Base-by-base conservation (phyloP, 495 filamentous ascomycete genomes). In the Penicillium silybi region DNA sequence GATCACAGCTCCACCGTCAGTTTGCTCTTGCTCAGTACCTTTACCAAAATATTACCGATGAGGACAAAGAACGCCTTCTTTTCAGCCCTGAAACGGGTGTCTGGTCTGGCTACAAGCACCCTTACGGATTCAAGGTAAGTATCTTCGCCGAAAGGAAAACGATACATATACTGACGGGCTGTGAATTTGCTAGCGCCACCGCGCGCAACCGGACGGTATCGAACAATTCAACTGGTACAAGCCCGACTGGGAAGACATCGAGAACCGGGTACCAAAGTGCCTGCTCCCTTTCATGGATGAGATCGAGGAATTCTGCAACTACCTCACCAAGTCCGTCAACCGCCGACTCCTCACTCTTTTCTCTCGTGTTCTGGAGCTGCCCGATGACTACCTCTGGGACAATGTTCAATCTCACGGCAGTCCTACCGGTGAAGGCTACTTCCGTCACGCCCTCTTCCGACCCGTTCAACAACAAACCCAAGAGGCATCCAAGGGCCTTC, bases 191-290 rank as follows among this genome's bases (percentile, higher is more conserved):
- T 58, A 76, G 71, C 63, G 70, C 27, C 53, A 66, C 20, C 62
- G 54, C 7, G 70, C 64, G 9, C 53, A 60, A 16, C 50, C 63
- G 22, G 73, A 76, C 53, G 71, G 71, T 17, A 76, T 76, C 44
- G 73, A 76, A 27, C 73, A 76, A 54, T 76, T 76, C 65, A 76
- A 76, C 58, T 76, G 65, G 63, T 76, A 76, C 54, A 67, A 60
- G 11, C 59, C 47, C 6, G 71, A 76, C 43, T 74, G 66, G 64
- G 55, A 61, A 41, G 56, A 67, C 49, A 45, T 46, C 48, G 44
- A 56, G 20, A 59, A 63, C 47, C 67, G 67, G 20, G 56, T 65
- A 11, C 73, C 73, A 7, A 63, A 32, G 1, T 73, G 69, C 38
- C 51, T 76, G 3, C 65, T 68, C 42, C 73, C 71, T 5, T 73